phyloP scores from a whole-genome alignment of 306 rosid genomes.

The Dicorynia guianensis region DNA sequence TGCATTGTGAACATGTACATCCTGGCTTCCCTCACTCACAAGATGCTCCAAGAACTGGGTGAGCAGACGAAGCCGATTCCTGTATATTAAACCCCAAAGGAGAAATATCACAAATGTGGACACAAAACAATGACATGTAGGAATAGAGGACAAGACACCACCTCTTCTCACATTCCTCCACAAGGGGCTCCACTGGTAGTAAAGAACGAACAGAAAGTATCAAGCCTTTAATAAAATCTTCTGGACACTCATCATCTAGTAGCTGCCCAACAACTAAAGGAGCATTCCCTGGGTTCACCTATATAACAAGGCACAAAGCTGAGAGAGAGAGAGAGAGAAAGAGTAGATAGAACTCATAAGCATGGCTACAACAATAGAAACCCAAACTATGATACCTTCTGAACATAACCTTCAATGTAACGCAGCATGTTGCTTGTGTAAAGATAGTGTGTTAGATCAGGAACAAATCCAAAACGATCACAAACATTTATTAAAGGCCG shows the following conservation, averaged over 20 bases:
- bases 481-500: conserved; percentile 97
- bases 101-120: conserved; percentile 31
- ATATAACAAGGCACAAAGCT: conserved; percentile 31
- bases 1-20: conserved; percentile 98
- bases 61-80: conserved; percentile 96
- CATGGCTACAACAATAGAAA: background rate
- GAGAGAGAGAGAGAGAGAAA: background rate
- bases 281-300: conserved; percentile 99
- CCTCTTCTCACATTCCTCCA: conserved; percentile 99
- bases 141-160: conserved; percentile 44
- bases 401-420: conserved; percentile 97
- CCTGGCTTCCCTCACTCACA: conserved; percentile 99
- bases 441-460: conserved; percentile 96
- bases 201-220: conserved; percentile 97
- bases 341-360: conserved; percentile 22
- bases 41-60: conserved; percentile 99
- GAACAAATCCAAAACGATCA: conserved; percentile 98
- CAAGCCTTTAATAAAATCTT: conserved; percentile 97
- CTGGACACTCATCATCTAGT: conserved; percentile 97
- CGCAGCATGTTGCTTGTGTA: conserved; percentile 98
- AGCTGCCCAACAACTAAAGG: conserved; percentile 99
- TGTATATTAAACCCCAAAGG: conserved; percentile 38
- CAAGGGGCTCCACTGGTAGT: conserved; percentile 99
- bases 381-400: conserved; percentile 69
- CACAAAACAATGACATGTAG: background rate